Evolutionary conservation across 108 stramenopile genomes (phyloP), one percentile per base, ranked within the genome.

Genomic region (Ochromonas danica): DNA sequence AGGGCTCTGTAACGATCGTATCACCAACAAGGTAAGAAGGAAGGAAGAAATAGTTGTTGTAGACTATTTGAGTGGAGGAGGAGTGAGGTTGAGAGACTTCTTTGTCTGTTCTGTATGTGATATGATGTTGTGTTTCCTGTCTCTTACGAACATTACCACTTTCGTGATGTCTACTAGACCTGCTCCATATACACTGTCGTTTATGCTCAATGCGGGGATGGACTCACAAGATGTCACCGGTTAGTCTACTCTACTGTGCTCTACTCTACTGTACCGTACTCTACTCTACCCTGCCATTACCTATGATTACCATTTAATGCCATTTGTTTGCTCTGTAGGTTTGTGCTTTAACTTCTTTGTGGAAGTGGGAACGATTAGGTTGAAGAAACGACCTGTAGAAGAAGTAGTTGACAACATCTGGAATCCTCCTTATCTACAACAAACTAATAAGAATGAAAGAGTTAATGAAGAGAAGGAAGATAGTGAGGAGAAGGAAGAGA

Each of bases 181-280:
- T 6, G 63, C 3, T 67, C 63, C 63, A 35, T 67, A 14, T 28
- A 67, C 25, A 28, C 6, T 25, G 10, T 35, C 63, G 31, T 67
- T 67, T 67, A 28, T 67, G 17, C 63, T 67, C 63, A 67, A 67
- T 67, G 27, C 63, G 3, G 63, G 63, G 3, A 33, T 3, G 3
- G 63, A 67, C 6, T 14, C 6, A 3, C 30, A 67, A 67, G 63
- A 67, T 14, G 30, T 31, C 17, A 3, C 6, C 31, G 63, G 63
- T 51, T 14, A 51, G 45, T 22, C 6, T 6, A 6, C 22, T 14
- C 22, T 51, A 22, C 6, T 22, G 45, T 51, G 45, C 22, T 22
- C 6, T 51, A 51, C 6, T 22, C 22, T 51, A 51, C 6, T n/a
- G n/a, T n/a, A n/a, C n/a, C n/a, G n/a, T n/a, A n/a, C n/a, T n/a